Percentiles rank a stretch among this genome's conserved stretches.
Evolutionary conservation across 192 early-diverging fungal genomes (phyloP).

Genomic region (Anaeromyces robustus): DNA sequence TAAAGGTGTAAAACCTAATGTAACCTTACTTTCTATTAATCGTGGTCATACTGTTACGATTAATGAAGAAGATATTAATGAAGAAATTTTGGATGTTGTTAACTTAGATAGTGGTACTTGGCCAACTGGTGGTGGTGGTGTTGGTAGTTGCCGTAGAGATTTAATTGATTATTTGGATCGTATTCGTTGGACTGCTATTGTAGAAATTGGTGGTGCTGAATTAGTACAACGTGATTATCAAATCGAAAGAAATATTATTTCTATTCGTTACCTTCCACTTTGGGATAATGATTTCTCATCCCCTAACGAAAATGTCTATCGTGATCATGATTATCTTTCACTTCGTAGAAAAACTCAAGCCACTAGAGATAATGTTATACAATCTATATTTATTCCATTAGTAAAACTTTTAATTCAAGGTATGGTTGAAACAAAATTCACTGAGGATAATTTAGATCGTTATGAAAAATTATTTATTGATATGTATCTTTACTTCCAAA

Average conservation of each 20-base stretch:
- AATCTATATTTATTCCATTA: constrained; percentile 13
- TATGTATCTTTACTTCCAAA: constrained; percentile 18
- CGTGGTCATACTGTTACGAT: neutral
- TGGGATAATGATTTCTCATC: constrained; percentile 26
- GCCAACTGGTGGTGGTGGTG: constrained; percentile 28
- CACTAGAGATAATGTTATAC: constrained; percentile 6
- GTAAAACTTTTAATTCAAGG: constrained; percentile 14
- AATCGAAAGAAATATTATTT: constrained; percentile 22
- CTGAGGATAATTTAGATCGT: neutral
- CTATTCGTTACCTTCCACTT: constrained; percentile 18
- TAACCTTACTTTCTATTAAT: neutral
- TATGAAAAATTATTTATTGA: constrained; percentile 22
- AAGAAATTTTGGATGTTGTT: constrained; percentile 17
- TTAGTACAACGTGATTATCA: constrained; percentile 26
- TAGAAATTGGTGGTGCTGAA: constrained; percentile 20
- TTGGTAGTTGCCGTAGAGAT: constrained; percentile 23
- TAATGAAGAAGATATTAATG: neutral
- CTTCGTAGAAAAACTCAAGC: constrained; percentile 3
- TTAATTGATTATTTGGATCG: constrained; percentile 16
- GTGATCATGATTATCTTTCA: neutral
- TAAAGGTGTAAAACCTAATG: neutral
- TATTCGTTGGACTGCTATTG: constrained; percentile 24
- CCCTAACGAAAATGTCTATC: constrained; percentile 20
- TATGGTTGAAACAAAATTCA: constrained; percentile 4
- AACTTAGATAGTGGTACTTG: constrained; percentile 23